Percentiles rank a stretch among this genome's conserved stretches.
Evolutionary conservation across 805 yeast species (phyloP).

Genomic region (Candida palmyrensis): DNA sequence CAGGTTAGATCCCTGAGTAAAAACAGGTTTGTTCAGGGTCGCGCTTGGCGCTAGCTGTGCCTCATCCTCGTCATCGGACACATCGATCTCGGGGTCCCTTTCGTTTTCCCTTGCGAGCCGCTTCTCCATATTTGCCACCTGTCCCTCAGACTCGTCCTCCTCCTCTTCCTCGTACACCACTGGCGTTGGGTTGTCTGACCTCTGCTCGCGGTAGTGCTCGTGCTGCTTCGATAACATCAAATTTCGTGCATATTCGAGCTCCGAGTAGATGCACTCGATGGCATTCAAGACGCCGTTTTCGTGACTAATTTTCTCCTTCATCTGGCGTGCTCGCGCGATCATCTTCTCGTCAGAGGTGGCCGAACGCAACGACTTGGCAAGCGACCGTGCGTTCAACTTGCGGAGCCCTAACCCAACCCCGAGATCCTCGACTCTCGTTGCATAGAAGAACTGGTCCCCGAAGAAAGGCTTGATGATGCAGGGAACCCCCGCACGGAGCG

Average conservation of each 20-base stretch:
- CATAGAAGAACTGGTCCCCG: slow-evolving; percentile 94
- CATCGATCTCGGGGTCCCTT: too few relatives aligned
- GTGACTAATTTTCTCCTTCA: slow-evolving; percentile 58
- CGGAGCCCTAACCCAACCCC: slow-evolving; percentile 76
- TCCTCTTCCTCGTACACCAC: slow-evolving; percentile 15
- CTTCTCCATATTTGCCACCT: too few relatives aligned
- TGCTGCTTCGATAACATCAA: slow-evolving; percentile 45
- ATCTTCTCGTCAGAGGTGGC: slow-evolving; percentile 64
- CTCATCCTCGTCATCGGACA: too few relatives aligned
- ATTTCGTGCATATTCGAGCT: slow-evolving; percentile 69
- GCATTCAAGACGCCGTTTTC: slow-evolving; percentile 83
- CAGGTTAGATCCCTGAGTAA: too few relatives aligned
- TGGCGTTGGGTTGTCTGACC: slow-evolving; percentile 25
- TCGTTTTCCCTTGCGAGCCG: too few relatives aligned
- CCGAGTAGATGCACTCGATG: slow-evolving; percentile 70
- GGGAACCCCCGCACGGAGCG: slow-evolving; percentile 80
- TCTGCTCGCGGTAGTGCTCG: slow-evolving; percentile 19
- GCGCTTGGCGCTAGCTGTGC: too few relatives aligned
- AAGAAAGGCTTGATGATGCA: slow-evolving; percentile 91
- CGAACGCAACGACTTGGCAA: slow-evolving; percentile 64
- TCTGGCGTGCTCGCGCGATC: slow-evolving; percentile 56
- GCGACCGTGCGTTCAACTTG: slow-evolving; percentile 57
- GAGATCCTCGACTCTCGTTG: slow-evolving; percentile 77
- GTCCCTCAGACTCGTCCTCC: too few relatives aligned
- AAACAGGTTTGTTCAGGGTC: too few relatives aligned